These are phyloP conservation scores for Lavandula angustifolia DNA, from an alignment of 257 asterid species.

Conservation along the genomic window DNA sequence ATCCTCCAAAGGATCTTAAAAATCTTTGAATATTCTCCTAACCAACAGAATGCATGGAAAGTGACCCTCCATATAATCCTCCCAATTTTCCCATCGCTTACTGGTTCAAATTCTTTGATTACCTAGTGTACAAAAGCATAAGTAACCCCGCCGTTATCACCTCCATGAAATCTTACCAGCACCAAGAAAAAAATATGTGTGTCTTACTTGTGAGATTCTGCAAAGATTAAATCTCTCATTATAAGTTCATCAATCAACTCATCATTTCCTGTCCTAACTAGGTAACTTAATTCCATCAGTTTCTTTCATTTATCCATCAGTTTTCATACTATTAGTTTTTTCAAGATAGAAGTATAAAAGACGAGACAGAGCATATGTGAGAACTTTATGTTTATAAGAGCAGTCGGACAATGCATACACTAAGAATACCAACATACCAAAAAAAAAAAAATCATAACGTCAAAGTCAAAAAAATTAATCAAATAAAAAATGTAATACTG, in stretches of 20 bases:
- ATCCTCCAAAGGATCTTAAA: neutral
- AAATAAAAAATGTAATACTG: neutral
- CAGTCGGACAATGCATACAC: slow-evolving; percentile 5
- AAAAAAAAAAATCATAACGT: neutral
- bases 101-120: no score
- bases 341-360: neutral
- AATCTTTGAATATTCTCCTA: neutral
- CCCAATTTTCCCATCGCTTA: neutral
- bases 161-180: no score
- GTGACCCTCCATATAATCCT: neutral
- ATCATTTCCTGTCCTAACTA: neutral
- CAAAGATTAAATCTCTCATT: neutral
- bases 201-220: no score
- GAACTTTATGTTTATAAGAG: slow-evolving; percentile 14
- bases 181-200: no score
- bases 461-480: slow-evolving; percentile 3
- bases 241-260: neutral
- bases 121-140: no score
- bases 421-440: slow-evolving; percentile 9
- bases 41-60: neutral
- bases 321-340: neutral
- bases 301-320: neutral
- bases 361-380: neutral
- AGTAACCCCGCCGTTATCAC: no score
- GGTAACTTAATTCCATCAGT: neutral